Percentiles rank a stretch among this genome's conserved stretches.
Conservation (phyloP, 2,329 filamentous ascomycete species). For the Apiospora phragmitis region DNA sequence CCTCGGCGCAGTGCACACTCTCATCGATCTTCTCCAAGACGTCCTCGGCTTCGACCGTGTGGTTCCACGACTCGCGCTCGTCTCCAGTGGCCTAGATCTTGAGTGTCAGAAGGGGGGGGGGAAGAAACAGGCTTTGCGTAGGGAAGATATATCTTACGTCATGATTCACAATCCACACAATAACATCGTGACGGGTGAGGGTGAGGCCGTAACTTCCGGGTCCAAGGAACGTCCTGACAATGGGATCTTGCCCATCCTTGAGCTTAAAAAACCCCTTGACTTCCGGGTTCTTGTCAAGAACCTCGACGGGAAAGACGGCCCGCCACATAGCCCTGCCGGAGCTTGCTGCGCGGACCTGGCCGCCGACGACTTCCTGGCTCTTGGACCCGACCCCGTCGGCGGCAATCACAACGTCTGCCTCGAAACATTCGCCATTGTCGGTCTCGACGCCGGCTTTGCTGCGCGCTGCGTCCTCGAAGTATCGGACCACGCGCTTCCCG, state of each 20-base stretch:
- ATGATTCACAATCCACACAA: constrained; percentile 41
- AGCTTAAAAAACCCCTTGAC: constrained; percentile 43
- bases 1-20: constrained; percentile 8
- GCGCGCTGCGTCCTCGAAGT: constrained; percentile 45
- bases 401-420: constrained; percentile 9
- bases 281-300: constrained; percentile 26
- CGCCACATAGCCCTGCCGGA: constrained; percentile 45
- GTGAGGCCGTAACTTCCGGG: constrained; percentile 41
- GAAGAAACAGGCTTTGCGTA: neutral
- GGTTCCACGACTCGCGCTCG: constrained; percentile 37
- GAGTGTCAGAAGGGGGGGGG: neutral
- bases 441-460: constrained; percentile 46
- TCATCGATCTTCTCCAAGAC: constrained; percentile 26
- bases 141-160: constrained; percentile 23
- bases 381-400: constrained; percentile 10
- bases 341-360: constrained; percentile 42
- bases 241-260: constrained; percentile 39
- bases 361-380: constrained; percentile 15
- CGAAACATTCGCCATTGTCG: constrained; percentile 47
- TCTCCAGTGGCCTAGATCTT: constrained; percentile 25
- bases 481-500: constrained; percentile 47
- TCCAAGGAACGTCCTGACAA: constrained; percentile 46
- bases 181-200: constrained; percentile 32
- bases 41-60: constrained; percentile 35
- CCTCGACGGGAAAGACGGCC: neutral